phyloP scores from a whole-genome alignment of 2,329 filamentous ascomycete genomes.

The Emydomyces testavorans region DNA sequence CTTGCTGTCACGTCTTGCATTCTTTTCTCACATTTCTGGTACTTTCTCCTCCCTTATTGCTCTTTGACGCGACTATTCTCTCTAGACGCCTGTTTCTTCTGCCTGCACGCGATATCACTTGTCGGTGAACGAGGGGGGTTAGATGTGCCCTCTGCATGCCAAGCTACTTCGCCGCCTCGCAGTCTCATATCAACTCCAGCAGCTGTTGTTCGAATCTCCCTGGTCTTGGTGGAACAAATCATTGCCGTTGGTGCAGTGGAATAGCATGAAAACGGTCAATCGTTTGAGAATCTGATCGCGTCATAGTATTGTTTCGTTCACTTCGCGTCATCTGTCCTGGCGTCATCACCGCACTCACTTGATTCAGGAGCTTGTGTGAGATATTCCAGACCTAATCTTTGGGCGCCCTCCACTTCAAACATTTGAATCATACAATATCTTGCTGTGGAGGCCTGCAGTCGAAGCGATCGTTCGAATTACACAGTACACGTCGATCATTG shows the following conservation, averaged over 20 bases:
- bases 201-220: slow-evolving; percentile 1
- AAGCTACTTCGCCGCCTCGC: slow-evolving; percentile 28
- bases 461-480: slow-evolving; percentile 1
- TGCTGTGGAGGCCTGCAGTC: neutral
- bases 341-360: slow-evolving; percentile 8
- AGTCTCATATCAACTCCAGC: slow-evolving; percentile 15
- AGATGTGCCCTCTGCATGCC: slow-evolving; percentile 19
- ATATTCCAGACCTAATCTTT: slow-evolving; percentile 4
- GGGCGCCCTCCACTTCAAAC: too few relatives aligned
- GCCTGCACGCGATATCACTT: neutral
- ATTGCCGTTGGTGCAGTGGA: neutral
- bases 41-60: neutral
- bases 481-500: slow-evolving; percentile 9
- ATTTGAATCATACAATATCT: neutral
- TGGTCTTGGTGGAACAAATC: neutral
- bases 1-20: neutral
- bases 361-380: neutral
- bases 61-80: slow-evolving; percentile 2
- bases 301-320: neutral
- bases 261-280: neutral
- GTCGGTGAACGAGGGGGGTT: slow-evolving; percentile 12
- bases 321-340: neutral
- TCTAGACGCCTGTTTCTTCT: neutral
- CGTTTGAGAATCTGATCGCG: neutral
- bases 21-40: neutral